Evolutionary conservation across 1,139 yeast species (phyloP), one percentile per base, ranked within the genome.

Genomic region (Schwanniomyces etchellsii): DNA sequence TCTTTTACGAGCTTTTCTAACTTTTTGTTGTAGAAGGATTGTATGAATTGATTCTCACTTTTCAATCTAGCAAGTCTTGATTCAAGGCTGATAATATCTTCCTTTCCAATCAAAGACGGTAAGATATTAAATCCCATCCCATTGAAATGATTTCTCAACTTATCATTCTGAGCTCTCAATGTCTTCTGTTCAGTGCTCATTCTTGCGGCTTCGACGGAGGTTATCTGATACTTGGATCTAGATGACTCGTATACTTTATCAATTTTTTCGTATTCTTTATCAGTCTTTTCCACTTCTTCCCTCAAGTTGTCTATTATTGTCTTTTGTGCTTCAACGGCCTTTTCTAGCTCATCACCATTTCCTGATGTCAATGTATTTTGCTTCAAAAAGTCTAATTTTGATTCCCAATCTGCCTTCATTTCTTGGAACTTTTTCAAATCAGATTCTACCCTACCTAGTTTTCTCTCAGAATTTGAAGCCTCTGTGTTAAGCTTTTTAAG

Each of bases 171-270:
- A 1, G 45, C 50, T 28, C 57, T 60, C 9, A 64, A 35, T 2
- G 42, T 33, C n/a, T 50, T 52, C 5, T 70, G 42, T 13, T 42
- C 41, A 0, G 50, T 46, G 1, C 81, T 65, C 20, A 60, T 44
- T 28, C 69, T 74, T 1, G 78, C 81, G 0, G 86, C 86, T 13
- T 53, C 55, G 0, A 76, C 55, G 0, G 85, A 77, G 18, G 57
- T 55, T 5, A 47, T 43, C 49, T 79, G 88, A 45, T 81, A 81
- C 27, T 63, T 47, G 2, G 40, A 40, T 35, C 86, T 56, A 5
- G 68, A 44, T 0, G 40, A 31, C 20, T 74, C 80, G 35, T 65
- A 64, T 29, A 57, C 64, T 3, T 40, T 41, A 5, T 45, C 43
- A 16, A 61, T 44, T 20, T 48, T 47, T 2, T 46, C 43, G 31